Percentiles rank a stretch among this genome's conserved stretches.
Evolutionary conservation across 2,329 filamentous ascomycete genomes (phyloP).

Genomic region (Fonsecaea monophora): DNA sequence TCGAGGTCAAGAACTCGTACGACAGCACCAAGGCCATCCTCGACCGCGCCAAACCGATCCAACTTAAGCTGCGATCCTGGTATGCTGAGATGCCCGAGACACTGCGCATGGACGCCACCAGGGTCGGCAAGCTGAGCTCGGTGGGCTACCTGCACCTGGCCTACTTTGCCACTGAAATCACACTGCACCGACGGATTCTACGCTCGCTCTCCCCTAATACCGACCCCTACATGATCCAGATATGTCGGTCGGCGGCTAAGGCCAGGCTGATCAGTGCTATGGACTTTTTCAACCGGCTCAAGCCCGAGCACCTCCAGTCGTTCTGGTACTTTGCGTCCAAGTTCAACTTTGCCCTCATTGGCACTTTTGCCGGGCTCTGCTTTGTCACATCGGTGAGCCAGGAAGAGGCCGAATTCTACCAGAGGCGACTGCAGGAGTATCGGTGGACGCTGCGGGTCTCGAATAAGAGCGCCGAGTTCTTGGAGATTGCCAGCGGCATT

Average conservation of each 20-base stretch:
- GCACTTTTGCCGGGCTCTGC: conserved; percentile 83
- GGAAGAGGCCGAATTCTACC: conserved; percentile 93
- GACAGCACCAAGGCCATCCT: conserved; percentile 56
- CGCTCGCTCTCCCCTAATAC: conserved; percentile 48
- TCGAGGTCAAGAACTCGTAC: conserved; percentile 35
- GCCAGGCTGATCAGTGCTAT: conserved; percentile 93
- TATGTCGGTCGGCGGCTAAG: conserved; percentile 91
- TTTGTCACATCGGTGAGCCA: conserved; percentile 86
- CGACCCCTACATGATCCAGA: conserved; percentile 75
- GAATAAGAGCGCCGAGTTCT: conserved; percentile 41
- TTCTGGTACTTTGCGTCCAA: conserved; percentile 72
- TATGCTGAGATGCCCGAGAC: conserved; percentile 56
- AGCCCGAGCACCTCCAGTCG: conserved; percentile 80
- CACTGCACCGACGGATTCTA: conserved; percentile 53
- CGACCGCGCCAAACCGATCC: conserved; percentile 61
- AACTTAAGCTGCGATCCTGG: conserved; percentile 61
- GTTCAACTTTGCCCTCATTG: conserved; percentile 88
- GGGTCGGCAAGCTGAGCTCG: conserved; percentile 51
- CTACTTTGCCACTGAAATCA: conserved; percentile 56
- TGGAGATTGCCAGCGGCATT: conserved; percentile 41
- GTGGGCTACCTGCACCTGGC: conserved; percentile 54
- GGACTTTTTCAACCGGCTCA: conserved; percentile 95
- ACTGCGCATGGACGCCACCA: conserved; percentile 57
- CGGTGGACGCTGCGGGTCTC: conserved; percentile 92
- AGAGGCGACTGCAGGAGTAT: conserved; percentile 83